A percentile compares a stretch with the other conserved stretches of the same genome.
Conservation (phyloP, 2,329 filamentous ascomycete genomes). For the Tolypocladium cylindrosporum region DNA sequence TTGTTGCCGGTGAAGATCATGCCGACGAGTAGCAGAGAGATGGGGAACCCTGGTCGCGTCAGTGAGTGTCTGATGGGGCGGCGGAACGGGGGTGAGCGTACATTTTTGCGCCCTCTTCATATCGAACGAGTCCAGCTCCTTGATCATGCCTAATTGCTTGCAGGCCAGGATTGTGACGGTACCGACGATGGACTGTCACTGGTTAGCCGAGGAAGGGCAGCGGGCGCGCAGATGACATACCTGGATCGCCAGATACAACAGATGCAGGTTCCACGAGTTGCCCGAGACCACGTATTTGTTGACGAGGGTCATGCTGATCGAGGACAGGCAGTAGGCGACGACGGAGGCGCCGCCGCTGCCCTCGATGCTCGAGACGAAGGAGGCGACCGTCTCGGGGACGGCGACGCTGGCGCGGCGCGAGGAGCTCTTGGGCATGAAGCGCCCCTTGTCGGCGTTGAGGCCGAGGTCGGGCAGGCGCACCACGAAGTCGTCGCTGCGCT, state of each 20-base stretch:
- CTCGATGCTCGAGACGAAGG: slow-evolving; percentile 39
- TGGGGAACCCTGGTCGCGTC: slow-evolving; percentile 68
- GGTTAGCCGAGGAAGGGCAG: slow-evolving; percentile 5
- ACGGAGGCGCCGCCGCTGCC: slow-evolving; percentile 76
- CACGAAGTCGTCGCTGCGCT: slow-evolving; percentile 76
- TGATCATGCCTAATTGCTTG: slow-evolving; percentile 75
- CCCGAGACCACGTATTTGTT: slow-evolving; percentile 98
- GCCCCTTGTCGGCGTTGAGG: slow-evolving; percentile 37
- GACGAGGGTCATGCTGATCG: slow-evolving; percentile 99
- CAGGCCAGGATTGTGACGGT: slow-evolving; percentile 72
- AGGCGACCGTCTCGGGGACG: slow-evolving; percentile 6
- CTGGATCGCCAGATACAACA: slow-evolving; percentile 88
- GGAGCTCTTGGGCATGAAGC: slow-evolving; percentile 29
- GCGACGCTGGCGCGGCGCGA: slow-evolving; percentile 2
- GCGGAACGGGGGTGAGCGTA: slow-evolving; percentile 30
- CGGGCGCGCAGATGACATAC: slow-evolving; percentile 39
- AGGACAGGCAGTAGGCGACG: slow-evolving; percentile 82
- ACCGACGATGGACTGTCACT: slow-evolving; percentile 70
- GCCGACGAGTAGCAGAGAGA: slow-evolving; percentile 88
- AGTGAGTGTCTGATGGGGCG: neutral
- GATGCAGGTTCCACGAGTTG: slow-evolving; percentile 86
- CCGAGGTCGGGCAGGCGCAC: slow-evolving; percentile 58
- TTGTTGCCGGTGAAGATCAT: slow-evolving; percentile 99
- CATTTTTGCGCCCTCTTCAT: slow-evolving; percentile 85
- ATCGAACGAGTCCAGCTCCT: slow-evolving; percentile 73